These are phyloP conservation scores for Hygrocybe punicea DNA, from an alignment of 768 basidiomycete genomes.

Conservation along the genomic window DNA sequence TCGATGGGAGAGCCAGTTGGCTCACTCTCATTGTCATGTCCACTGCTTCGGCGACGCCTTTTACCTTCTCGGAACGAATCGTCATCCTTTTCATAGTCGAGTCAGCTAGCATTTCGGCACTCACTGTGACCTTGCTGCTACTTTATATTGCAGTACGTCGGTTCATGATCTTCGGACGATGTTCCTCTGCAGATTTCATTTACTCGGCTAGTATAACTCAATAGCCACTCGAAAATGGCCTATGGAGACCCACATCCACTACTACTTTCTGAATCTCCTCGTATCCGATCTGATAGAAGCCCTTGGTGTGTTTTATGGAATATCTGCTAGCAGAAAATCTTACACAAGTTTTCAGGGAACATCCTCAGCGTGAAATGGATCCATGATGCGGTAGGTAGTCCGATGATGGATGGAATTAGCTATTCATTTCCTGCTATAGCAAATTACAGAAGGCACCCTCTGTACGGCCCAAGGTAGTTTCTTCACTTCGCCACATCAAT, in stretches of 20 bases:
- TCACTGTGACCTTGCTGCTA: conserved; percentile 26
- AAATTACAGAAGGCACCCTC: conserved; percentile 27
- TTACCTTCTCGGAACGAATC: conserved; percentile 16
- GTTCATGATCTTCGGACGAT: neutral
- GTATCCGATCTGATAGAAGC: conserved; percentile 35
- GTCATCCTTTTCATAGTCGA: conserved; percentile 33
- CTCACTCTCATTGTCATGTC: neutral
- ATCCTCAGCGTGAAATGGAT: conserved; percentile 39
- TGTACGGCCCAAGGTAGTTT: conserved; percentile 37
- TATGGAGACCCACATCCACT: conserved; percentile 31
- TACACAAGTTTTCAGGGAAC: conserved; percentile 25
- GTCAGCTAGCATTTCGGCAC: conserved; percentile 27
- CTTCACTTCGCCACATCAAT: neutral
- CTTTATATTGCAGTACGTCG: conserved; percentile 29
- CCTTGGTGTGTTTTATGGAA: conserved; percentile 20
- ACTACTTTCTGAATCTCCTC: conserved; percentile 32
- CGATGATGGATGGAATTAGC: neutral
- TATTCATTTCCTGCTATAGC: conserved; percentile 13
- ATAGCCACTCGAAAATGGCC: conserved; percentile 27
- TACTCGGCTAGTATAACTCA: conserved; percentile 23
- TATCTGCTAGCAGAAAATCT: neutral
- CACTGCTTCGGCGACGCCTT: neutral
- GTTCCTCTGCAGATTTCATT: neutral
- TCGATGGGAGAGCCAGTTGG: too few species aligned
- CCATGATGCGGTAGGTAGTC: conserved; percentile 26